Evolutionary conservation across 805 yeast species (phyloP), one percentile per base, ranked within the genome.

Genomic region (Ogataea methanolica): DNA sequence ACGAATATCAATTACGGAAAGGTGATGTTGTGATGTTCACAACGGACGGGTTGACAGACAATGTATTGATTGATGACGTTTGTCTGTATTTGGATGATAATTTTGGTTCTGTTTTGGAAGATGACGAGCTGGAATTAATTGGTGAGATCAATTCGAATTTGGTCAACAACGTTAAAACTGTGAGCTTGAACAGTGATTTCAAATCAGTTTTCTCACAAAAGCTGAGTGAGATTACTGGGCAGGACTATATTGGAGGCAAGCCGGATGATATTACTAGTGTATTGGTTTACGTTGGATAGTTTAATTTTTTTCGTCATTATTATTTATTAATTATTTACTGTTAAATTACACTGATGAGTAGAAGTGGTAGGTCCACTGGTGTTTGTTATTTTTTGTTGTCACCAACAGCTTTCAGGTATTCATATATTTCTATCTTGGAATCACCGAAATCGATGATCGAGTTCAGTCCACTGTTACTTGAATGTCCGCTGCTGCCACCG

Each of bases 41-140:
- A 37, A 89, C 97, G 0, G 99, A 92, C 68, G 99, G 99, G 31
- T 85, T 92, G 42, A 82, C 88, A 29, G 99, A 92, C 65, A 92
- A 92, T 63, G 78, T 92, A 36, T 74, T 79, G 15, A 73, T 83
- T 1, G 78, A 79, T 40, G 96, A 89, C 59, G 82, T 88, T 44
- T 88, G 81, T 59, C 60, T 78, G 16, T 85, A 77, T 53, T 73
- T 91, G 48, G 76, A 74, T 40, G 91, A 88, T 56, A 69, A 67
- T 44, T 63, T 78, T 56, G 67, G 65, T 7, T 61, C 57, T 26
- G 31, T 26, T 26, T 26, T 26, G 31, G 31, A 26, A 26, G 31
- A 26, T 11, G 31, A 26, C 9, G 31, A 26, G 12, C 9, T 9
- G 22, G 59, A 59, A 9, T 5, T 71, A 73, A 36, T 70, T 82